Conservation (phyloP, 345 rosid species). For the Mangifera indica region DNA sequence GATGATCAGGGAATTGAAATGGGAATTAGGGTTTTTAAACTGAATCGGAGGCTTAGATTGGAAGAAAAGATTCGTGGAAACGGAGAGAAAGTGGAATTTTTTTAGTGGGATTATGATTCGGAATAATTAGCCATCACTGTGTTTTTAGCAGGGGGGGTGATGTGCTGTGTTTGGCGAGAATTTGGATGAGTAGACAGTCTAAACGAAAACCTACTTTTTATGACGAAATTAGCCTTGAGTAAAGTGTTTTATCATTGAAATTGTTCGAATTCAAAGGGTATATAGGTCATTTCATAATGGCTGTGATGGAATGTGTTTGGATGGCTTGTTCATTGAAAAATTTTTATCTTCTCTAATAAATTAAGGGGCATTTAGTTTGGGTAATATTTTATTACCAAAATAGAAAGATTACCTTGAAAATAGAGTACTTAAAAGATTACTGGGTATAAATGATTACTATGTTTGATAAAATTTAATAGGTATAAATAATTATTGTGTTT, state of each 20-base stretch:
- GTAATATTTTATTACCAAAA: too few relatives aligned
- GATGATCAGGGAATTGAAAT: slow-evolving; percentile 8
- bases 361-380: too few relatives aligned
- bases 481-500: too few relatives aligned
- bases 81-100: not conserved
- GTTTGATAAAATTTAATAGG: too few relatives aligned
- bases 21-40: slow-evolving; percentile 22
- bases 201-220: not conserved
- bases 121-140: slow-evolving; percentile 31
- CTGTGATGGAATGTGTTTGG: too few relatives aligned
- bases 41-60: slow-evolving; percentile 43
- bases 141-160: slow-evolving; percentile 4
- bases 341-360: too few relatives aligned
- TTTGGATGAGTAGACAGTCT: not conserved
- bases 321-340: too few relatives aligned
- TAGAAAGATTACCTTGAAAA: too few relatives aligned
- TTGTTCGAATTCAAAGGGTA: not conserved
- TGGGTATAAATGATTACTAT: too few relatives aligned
- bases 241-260: too few relatives aligned
- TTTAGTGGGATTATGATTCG: slow-evolving; percentile 26
- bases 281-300: not conserved
- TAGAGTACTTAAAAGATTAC: too few relatives aligned
- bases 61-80: slow-evolving; percentile 46
- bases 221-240: not conserved
- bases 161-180: slow-evolving; percentile 4